These are phyloP conservation scores for Nidularia sp. DNA, from an alignment of 768 basidiomycete species.

Conservation along the genomic window DNA sequence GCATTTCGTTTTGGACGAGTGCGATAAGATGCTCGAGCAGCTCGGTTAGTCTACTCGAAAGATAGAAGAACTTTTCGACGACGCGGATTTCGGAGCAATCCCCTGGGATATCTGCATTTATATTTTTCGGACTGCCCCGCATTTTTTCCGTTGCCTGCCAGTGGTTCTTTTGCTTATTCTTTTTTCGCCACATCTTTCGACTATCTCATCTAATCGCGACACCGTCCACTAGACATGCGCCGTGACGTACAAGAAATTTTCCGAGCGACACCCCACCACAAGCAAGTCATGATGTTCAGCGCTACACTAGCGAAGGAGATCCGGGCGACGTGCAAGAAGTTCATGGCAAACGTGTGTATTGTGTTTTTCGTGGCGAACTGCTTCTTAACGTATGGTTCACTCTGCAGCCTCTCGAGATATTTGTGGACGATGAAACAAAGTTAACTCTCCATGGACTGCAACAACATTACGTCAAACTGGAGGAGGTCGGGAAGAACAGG, in stretches of 20 bases:
- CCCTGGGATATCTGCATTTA: background rate
- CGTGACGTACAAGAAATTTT: conserved; percentile 99
- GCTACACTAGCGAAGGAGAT: conserved; percentile 98
- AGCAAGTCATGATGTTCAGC: conserved; percentile 99
- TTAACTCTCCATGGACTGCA: conserved; percentile 96
- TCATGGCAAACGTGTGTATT: conserved; percentile 93
- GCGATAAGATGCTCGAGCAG: conserved; percentile 99
- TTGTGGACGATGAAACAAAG: conserved; percentile 99
- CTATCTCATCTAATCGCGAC: conserved; percentile 64
- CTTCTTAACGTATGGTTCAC: background rate
- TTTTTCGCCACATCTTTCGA: conserved; percentile 46
- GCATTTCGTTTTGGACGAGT: conserved; percentile 99
- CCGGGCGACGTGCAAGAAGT: conserved; percentile 97
- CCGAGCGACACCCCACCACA: conserved; percentile 97
- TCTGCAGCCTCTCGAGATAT: conserved; percentile 92
- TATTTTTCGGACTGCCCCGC: conserved; percentile 14
- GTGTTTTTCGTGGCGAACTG: background rate
- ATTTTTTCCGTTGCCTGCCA: conserved; percentile 20
- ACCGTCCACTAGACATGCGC: conserved; percentile 95
- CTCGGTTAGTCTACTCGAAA: conserved; percentile 87
- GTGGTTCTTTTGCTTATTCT: conserved; percentile 43
- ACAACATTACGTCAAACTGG: conserved; percentile 97
- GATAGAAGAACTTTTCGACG: too few species aligned
- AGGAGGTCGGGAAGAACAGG: conserved; percentile 93
- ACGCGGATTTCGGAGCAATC: conserved; percentile 45